Evolutionary conservation across 106 monocot genomes (phyloP).

Genomic region (Phalaenopsis aphrodite): DNA sequence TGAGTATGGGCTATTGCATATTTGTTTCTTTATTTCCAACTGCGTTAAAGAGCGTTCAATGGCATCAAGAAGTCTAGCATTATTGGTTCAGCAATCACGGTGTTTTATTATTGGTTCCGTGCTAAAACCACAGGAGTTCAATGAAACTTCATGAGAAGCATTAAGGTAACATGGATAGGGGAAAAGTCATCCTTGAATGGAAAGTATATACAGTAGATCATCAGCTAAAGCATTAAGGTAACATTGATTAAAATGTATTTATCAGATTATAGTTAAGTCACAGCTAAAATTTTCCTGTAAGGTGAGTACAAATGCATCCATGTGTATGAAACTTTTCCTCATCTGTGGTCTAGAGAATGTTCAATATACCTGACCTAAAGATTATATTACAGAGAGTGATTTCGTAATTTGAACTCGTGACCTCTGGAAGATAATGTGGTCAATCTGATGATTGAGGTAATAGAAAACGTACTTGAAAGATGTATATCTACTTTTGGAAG

Average conservation of each 20-base stretch:
- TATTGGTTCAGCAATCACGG: neutral
- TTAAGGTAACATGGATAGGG: neutral
- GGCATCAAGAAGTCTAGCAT: neutral
- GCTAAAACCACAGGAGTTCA: neutral
- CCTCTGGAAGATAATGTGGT: no score
- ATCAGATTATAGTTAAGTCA: no score
- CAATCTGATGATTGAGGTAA: no score
- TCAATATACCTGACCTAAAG: no score
- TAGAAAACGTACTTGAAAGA: no score
- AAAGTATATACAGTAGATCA: neutral
- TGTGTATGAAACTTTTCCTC: no score
- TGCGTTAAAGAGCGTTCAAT: neutral
- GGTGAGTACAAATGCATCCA: no score
- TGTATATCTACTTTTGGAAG: no score
- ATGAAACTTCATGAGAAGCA: neutral
- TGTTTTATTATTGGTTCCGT: neutral
- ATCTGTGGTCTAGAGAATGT: no score
- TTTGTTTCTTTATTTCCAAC: neutral
- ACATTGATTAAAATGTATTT: neutral
- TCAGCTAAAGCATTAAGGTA: neutral
- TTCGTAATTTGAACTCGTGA: no score
- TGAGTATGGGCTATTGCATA: neutral
- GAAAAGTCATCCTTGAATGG: neutral
- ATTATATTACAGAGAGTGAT: no score
- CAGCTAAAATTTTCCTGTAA: no score